Evolutionary conservation across 2,329 filamentous ascomycete species (phyloP), one percentile per base, ranked within the genome.

Genomic region (Sporothrix pallida): DNA sequence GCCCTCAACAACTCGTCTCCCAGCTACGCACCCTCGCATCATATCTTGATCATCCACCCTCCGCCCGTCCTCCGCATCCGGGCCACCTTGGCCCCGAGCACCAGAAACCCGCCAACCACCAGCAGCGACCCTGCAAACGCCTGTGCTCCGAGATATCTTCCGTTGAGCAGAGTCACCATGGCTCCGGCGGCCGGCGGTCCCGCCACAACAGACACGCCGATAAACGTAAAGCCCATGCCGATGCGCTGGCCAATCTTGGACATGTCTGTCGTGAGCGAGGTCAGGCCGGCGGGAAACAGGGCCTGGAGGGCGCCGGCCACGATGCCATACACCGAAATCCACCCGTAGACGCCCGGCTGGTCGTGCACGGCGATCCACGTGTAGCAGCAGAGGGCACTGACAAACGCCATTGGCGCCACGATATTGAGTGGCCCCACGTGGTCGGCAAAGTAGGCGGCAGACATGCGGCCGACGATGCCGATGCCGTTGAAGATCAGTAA

Each of bases 111-210:
- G 3, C 76, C 76, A 6, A 83, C 77, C 20, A 86, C 74, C 73
- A 88, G 80, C 15, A 81, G 80, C 70, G 80, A 78, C 0, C 83
- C 87, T 58, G 86, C 83, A 78, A 86, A 88, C 73, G 86, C 82
- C 79, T 88, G 86, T 17, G 86, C 84, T 77, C 85, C 85, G 50
- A 86, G 74, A 78, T 86, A 89, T 8, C 80, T 77, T 0, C 86
- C 86, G 12, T 80, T 76, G 31, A 83, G 81, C 12, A 77, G 79
- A 74, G 85, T 78, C 26, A 89, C 82, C 75, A 89, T 78, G 2
- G 84, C 85, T 2, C 87, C 87, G 2, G 84, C 86, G 74, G 89
- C 86, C 0, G 87, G 86, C 4, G 87, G 84, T 0, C 88, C 87
- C 2, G 85, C 87, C 70, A 89, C 78, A 2, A 83, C 84, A 0